Conservation (phyloP, 176 grass and related monocot species). For the Olyra latifolia region DNA sequence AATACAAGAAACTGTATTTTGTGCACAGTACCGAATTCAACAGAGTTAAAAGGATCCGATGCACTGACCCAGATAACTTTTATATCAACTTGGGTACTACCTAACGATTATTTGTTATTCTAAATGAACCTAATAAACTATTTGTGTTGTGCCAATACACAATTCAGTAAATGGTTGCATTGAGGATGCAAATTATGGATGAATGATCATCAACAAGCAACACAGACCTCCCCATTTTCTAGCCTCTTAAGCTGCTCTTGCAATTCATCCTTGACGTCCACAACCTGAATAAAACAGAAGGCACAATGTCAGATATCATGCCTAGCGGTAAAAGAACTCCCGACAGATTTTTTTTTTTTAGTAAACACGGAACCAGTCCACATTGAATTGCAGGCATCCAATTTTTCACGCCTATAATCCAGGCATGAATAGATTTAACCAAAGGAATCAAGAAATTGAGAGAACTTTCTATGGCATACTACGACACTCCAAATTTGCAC, state of each 20-base stretch:
- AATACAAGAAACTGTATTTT: background rate
- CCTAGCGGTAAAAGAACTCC: background rate
- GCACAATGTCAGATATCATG: background rate
- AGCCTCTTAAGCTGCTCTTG: conserved; percentile 62
- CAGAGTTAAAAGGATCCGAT: background rate
- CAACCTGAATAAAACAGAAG: conserved; percentile 52
- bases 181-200: background rate
- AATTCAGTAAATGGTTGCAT: background rate
- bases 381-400: background rate
- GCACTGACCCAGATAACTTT: background rate
- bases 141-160: background rate
- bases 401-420: background rate
- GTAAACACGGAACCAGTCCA: background rate
- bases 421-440: background rate
- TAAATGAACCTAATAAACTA: background rate
- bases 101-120: background rate
- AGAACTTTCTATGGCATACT: conserved; percentile 7
- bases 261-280: conserved; percentile 62
- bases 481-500: background rate
- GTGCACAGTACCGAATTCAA: background rate
- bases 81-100: background rate
- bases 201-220: background rate
- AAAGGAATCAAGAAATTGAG: background rate
- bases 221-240: conserved; percentile 65
- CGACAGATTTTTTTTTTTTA: too few species aligned